These are phyloP conservation scores for Neurospora sp. DNA, from an alignment of 495 filamentous ascomycete species.

Conservation along the genomic window DNA sequence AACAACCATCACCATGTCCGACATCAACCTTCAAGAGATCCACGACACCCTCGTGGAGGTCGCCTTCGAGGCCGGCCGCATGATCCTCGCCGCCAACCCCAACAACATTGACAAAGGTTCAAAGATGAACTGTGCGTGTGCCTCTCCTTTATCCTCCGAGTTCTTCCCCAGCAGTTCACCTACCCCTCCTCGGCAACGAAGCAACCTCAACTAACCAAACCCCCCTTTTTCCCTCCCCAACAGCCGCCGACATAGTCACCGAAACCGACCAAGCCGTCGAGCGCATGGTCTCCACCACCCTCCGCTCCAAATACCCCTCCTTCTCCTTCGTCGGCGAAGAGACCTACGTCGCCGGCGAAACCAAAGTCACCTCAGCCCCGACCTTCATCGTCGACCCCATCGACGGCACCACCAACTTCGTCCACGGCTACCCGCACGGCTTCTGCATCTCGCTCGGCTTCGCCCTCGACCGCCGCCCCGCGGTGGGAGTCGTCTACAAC, in stretches of 20 bases:
- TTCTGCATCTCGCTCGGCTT: constrained; percentile 71
- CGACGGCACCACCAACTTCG: constrained; percentile 84
- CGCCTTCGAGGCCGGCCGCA: constrained; percentile 69
- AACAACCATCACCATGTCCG: constrained; percentile 24
- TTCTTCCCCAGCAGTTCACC: constrained; percentile 4
- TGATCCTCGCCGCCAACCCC: constrained; percentile 69
- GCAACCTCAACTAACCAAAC: not conserved
- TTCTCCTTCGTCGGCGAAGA: constrained; percentile 78
- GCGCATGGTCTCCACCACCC: constrained; percentile 54
- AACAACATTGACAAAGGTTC: constrained; percentile 49
- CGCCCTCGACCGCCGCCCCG: constrained; percentile 48
- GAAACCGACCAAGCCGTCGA: constrained; percentile 82
- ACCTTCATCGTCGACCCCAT: constrained; percentile 89
- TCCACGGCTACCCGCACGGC: constrained; percentile 70
- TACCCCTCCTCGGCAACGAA: not conserved
- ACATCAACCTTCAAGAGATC: constrained; percentile 63
- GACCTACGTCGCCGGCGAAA: constrained; percentile 60
- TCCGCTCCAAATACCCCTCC: constrained; percentile 53
- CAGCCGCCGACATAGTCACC: constrained; percentile 77
- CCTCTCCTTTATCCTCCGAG: not conserved
- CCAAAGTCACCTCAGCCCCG: constrained; percentile 52
- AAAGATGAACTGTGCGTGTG: constrained; percentile 70
- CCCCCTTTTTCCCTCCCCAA: constrained; percentile 4
- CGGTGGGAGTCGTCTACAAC: constrained; percentile 79
- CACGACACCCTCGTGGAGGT: constrained; percentile 68